phyloP scores from a whole-genome alignment of 192 early-diverging fungal species.

The Backusella tuberculispora region DNA sequence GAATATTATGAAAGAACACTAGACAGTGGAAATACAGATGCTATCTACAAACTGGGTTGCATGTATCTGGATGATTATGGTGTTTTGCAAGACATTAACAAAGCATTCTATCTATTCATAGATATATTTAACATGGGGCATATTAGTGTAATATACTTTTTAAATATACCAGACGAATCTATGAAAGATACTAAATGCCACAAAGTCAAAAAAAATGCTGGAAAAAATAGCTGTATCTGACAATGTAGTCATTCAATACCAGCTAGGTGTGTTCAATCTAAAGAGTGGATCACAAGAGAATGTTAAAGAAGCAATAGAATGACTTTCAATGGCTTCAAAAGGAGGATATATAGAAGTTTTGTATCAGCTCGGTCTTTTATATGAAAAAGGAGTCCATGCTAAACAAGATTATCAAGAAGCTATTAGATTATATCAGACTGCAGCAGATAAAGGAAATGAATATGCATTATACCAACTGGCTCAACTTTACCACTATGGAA shows the following conservation, averaged over 20 bases:
- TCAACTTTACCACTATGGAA: not conserved
- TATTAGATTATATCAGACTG: not conserved
- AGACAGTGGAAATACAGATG: slow-evolving; percentile 21
- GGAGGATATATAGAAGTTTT: not conserved
- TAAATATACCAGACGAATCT: not conserved
- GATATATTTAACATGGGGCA: not conserved
- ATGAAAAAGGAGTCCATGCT: not conserved
- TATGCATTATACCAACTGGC: not conserved
- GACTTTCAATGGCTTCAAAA: not conserved
- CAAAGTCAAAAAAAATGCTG: not conserved
- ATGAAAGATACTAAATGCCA: not conserved
- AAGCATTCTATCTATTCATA: not conserved
- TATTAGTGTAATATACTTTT: not conserved
- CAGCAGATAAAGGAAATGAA: not conserved
- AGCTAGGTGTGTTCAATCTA: not conserved
- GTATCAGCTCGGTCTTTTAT: not conserved
- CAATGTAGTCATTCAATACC: not conserved
- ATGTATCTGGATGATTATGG: not conserved
- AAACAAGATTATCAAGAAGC: not conserved
- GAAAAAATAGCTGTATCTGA: not conserved
- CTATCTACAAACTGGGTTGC: slow-evolving; percentile 13
- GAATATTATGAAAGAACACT: slow-evolving; percentile 28
- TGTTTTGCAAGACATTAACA: not conserved
- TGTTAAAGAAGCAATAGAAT: slow-evolving; percentile 6
- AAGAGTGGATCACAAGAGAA: not conserved